Evolutionary conservation across 176 grass and related monocot species (phyloP).

Genomic region (Carex myosuroides): DNA sequence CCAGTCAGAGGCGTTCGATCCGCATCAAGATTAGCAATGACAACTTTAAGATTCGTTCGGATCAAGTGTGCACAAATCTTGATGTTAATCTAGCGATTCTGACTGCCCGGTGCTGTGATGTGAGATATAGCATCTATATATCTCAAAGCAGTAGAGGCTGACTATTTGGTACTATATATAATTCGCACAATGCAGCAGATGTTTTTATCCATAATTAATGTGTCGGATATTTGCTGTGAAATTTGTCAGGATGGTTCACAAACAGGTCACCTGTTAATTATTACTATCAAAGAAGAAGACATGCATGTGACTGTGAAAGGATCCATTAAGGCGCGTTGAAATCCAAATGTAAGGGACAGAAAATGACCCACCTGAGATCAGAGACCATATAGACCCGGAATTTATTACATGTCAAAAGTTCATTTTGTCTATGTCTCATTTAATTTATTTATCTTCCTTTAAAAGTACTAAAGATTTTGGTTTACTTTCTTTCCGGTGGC

Average conservation of each 20-base stretch:
- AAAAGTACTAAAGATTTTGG: neutral
- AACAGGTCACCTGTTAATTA: neutral
- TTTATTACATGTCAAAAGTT: conserved; percentile 15
- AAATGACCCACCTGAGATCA: conserved; percentile 2
- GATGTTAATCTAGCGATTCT: too few relatives aligned
- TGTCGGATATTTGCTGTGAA: neutral
- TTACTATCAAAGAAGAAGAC: conserved; percentile 8
- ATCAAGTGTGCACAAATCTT: neutral
- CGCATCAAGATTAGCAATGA: too few relatives aligned
- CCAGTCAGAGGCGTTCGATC: too few relatives aligned
- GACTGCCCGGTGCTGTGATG: neutral
- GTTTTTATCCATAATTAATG: neutral
- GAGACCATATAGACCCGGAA: neutral
- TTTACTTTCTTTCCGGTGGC: neutral
- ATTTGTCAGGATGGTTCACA: neutral
- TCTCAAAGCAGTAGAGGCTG: neutral
- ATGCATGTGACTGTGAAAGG: neutral
- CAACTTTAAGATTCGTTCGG: neutral
- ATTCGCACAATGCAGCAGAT: neutral
- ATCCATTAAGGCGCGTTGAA: neutral
- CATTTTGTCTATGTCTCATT: conserved; percentile 1
- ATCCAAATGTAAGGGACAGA: neutral
- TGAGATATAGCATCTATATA: neutral
- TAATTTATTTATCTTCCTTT: neutral
- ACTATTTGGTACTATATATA: neutral